Evolutionary conservation across 768 basidiomycete species (phyloP).

Genomic region (Xerocomellus dryophilus): DNA sequence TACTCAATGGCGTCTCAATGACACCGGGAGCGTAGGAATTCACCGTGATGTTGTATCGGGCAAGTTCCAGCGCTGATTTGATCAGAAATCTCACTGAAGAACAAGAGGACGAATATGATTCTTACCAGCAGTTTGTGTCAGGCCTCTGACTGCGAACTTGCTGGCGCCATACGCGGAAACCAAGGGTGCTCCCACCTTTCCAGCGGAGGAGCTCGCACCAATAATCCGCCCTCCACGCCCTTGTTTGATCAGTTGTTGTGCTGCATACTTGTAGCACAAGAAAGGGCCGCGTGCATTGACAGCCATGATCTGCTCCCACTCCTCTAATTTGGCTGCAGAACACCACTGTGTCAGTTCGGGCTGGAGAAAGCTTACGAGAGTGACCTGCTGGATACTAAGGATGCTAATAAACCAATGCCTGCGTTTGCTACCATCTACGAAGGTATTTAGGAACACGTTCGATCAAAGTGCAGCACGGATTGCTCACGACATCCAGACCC

Average conservation of each 20-base stretch:
- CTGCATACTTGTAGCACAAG: slow-evolving; percentile 62
- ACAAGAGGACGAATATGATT: not conserved
- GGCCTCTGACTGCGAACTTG: slow-evolving; percentile 39
- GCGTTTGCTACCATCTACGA: slow-evolving; percentile 19
- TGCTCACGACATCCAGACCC: slow-evolving; percentile 7
- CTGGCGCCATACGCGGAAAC: slow-evolving; percentile 26
- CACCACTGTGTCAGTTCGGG: not conserved
- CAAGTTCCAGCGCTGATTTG: slow-evolving; percentile 27
- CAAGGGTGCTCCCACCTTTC: not conserved
- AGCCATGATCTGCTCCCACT: not conserved
- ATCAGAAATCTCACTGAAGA: not conserved
- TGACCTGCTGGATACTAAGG: slow-evolving; percentile 3
- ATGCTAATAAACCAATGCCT: not conserved
- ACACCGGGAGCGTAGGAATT: slow-evolving; percentile 38
- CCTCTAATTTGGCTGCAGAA: not conserved
- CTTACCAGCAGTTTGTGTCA: slow-evolving; percentile 38
- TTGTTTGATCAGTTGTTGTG: slow-evolving; percentile 54
- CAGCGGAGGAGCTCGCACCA: slow-evolving; percentile 7
- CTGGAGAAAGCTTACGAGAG: no score
- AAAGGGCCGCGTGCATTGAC: slow-evolving; percentile 55
- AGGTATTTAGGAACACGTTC: no score
- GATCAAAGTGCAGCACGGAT: no score
- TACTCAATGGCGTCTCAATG: slow-evolving; percentile 30
- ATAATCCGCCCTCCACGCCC: slow-evolving; percentile 51
- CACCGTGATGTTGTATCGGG: slow-evolving; percentile 31